Evolutionary conservation across 2,329 filamentous ascomycete species (phyloP), one percentile per base, ranked within the genome.

Genomic region (Leptographium wingfieldii): DNA sequence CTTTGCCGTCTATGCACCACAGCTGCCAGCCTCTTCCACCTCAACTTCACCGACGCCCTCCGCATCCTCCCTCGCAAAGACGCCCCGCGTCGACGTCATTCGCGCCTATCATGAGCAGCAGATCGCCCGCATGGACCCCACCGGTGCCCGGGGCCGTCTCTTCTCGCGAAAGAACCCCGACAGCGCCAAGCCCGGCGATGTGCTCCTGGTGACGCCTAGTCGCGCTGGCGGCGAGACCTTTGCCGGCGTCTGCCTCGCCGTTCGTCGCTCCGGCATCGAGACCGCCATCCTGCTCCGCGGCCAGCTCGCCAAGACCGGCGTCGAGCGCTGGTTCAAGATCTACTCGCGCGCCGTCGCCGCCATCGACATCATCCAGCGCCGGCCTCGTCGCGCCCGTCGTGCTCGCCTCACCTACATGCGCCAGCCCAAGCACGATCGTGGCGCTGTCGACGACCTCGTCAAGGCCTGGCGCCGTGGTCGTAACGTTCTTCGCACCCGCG

Each of bases 241-340:
- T 71, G 83, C 91, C 1, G 94, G 94, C 49, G 90, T 94, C 16
- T 88, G 89, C 68, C 79, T 99, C 70, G 88, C 87, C 69, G 92
- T 99, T 71, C 88, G 92, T 60, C 81, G 90, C 59, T 81, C 88
- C n/a, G 91, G 91, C 62, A 82, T 94, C 62, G 92, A 97, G 75
- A 95, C 90, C 2, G 88, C 88, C 5, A 86, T 99, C 59, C 76
- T 96, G 62, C 79, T 99, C 62, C 83, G 94, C 60, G 92, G 92
- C 67, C 85, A 95, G 70, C 76, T 99, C 67, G 92, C 90, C 66
- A 83, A 88, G 67, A 83, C 95, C 7, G 89, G 90, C 62, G 90
- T 96, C 62, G 94, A 99, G 81, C 94, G 96, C 90, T 96, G 90
- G 86, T 91, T 88, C 74, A 99, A 99, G 79, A 80, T 97, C 61